Percentiles rank a stretch among this genome's conserved stretches.
Conservation (phyloP, 1,284 basidiomycete species). For the Ustilago crameri region DNA sequence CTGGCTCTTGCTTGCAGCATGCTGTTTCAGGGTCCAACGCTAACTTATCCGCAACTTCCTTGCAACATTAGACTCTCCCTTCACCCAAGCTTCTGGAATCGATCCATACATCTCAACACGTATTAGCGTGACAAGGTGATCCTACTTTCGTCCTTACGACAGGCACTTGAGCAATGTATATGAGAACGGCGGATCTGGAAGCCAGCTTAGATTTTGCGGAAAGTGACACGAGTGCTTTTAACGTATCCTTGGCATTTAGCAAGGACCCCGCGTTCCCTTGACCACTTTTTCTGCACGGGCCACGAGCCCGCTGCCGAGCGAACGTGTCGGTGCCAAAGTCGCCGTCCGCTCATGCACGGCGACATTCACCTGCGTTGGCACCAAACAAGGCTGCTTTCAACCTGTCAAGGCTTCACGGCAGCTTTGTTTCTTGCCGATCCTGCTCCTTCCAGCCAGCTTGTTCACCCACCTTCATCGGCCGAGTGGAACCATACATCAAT, state of each 20-base stretch:
- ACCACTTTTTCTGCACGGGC: conserved; percentile 7
- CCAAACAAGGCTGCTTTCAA: neutral
- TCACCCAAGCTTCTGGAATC: too few species aligned
- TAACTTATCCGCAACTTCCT: neutral
- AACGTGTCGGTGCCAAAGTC: conserved; percentile 37
- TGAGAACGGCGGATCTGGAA: neutral
- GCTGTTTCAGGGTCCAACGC: neutral
- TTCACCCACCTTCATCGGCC: neutral
- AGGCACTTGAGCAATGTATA: neutral
- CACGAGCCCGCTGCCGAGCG: conserved; percentile 21
- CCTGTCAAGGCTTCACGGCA: neutral
- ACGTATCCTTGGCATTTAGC: neutral
- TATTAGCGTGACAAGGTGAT: too few species aligned
- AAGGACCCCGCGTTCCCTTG: conserved; percentile 23
- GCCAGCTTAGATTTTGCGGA: conserved; percentile 6
- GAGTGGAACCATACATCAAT: too few species aligned
- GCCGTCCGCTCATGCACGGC: conserved; percentile 26
- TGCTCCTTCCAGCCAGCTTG: too few species aligned
- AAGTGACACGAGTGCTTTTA: conserved; percentile 35
- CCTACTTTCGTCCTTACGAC: too few species aligned
- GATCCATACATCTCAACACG: too few species aligned
- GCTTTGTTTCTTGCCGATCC: too few species aligned
- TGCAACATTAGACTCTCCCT: too few species aligned
- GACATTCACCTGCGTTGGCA: neutral
- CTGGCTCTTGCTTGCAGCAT: neutral